Evolutionary conservation across 2,329 filamentous ascomycete genomes (phyloP).

Genomic region (Cladosporium colombiae): DNA sequence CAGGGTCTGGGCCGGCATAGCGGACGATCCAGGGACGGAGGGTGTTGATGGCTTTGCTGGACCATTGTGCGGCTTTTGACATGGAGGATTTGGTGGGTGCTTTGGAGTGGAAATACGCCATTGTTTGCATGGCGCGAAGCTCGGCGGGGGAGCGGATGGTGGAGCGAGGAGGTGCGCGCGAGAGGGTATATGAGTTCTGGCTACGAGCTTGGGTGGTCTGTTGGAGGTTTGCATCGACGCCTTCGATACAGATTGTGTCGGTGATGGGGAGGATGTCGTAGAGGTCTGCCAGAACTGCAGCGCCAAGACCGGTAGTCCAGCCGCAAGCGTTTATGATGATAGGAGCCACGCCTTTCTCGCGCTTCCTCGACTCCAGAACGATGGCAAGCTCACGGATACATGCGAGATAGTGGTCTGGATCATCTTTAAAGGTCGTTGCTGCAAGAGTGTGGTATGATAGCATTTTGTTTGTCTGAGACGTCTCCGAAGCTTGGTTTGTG

Average conservation of each 20-base stretch:
- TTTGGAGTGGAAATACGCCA: conserved; percentile 70
- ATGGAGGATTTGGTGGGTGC: background rate
- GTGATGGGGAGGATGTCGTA: conserved; percentile 57
- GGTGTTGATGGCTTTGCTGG: conserved; percentile 56
- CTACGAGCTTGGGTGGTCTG: conserved; percentile 28
- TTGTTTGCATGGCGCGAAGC: conserved; percentile 71
- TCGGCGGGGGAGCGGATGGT: conserved; percentile 64
- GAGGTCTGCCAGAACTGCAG: conserved; percentile 63
- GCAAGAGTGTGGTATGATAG: conserved; percentile 68
- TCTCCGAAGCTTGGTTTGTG: conserved; percentile 53
- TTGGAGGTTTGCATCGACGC: conserved; percentile 56
- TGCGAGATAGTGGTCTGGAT: conserved; percentile 66
- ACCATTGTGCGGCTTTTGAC: conserved; percentile 44
- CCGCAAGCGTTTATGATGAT: conserved; percentile 74
- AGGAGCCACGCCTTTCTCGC: conserved; percentile 40
- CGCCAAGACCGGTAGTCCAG: conserved; percentile 70
- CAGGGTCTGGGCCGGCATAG: conserved; percentile 54
- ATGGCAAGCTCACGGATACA: conserved; percentile 63
- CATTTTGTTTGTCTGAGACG: conserved; percentile 38
- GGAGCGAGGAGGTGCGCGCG: conserved; percentile 60
- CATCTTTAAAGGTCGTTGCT: conserved; percentile 63
- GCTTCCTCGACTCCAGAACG: background rate
- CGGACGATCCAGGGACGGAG: conserved; percentile 62
- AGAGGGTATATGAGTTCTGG: conserved; percentile 47
- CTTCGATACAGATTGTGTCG: conserved; percentile 69